Conservation (phyloP, 805 yeast species). For the Citeromyces nyonsensis region DNA sequence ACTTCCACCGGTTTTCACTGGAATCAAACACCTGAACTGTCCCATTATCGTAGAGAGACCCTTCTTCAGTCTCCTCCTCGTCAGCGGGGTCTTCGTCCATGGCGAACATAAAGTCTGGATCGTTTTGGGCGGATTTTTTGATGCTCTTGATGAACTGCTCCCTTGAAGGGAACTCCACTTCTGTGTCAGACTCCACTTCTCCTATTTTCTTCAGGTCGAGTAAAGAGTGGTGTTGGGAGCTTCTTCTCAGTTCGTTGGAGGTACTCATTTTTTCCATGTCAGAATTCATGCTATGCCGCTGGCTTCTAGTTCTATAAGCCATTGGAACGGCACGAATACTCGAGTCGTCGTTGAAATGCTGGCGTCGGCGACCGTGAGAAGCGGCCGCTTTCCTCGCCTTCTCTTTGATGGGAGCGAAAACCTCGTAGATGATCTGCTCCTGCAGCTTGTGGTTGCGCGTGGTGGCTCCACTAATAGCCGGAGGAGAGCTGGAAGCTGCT, state of each 20-base stretch:
- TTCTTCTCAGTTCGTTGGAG: background rate
- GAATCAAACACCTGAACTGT: background rate
- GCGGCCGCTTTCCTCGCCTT: constrained; percentile 10
- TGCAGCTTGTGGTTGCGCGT: constrained; percentile 56
- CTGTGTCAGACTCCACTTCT: background rate
- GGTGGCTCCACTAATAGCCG: constrained; percentile 33
- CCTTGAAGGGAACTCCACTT: background rate
- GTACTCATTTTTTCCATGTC: background rate
- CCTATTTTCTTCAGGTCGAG: too few relatives aligned
- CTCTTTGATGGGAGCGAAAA: constrained; percentile 37
- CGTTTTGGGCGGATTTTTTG: background rate
- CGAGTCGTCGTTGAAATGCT: too few relatives aligned
- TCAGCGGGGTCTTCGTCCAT: constrained; percentile 2
- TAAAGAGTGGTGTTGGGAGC: background rate
- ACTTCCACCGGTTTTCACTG: constrained; percentile 1
- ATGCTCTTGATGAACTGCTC: background rate
- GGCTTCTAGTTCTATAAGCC: background rate
- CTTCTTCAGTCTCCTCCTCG: background rate
- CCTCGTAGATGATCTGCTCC: constrained; percentile 59
- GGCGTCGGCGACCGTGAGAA: background rate
- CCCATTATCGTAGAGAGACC: background rate
- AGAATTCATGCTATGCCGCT: background rate
- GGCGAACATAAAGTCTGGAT: constrained; percentile 1
- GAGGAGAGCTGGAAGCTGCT: constrained; percentile 1
- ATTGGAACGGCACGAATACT: background rate